Evolutionary conservation across 176 grass and related monocot genomes (phyloP).

Genomic region (Coix lacrymajobi): DNA sequence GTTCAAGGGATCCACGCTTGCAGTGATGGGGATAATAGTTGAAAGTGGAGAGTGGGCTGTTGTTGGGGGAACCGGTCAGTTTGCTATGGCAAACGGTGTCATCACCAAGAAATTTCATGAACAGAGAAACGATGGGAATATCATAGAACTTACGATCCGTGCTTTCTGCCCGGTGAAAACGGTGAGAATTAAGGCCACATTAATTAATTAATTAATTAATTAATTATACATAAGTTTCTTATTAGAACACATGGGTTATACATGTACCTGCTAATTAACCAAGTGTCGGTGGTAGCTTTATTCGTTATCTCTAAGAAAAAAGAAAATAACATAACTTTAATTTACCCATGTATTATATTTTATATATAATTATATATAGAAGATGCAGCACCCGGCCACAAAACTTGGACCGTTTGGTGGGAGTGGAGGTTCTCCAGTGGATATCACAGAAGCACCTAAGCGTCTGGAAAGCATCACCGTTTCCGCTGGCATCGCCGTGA

Average conservation of each 20-base stretch:
- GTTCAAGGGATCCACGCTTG: slow-evolving; percentile 3
- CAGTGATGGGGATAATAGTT: background rate
- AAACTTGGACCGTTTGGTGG: background rate
- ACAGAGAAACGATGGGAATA: background rate
- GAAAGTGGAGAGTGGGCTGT: background rate
- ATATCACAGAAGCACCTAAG: background rate
- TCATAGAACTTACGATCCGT: too few species aligned
- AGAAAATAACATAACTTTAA: too few species aligned
- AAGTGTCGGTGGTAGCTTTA: too few species aligned
- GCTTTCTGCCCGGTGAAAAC: too few species aligned
- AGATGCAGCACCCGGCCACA: background rate
- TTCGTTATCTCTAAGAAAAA: too few species aligned
- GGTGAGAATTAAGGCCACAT: too few species aligned
- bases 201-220: too few species aligned
- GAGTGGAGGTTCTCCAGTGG: background rate
- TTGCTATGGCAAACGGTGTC: background rate
- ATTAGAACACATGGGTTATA: too few species aligned
- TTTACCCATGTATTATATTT: too few species aligned
- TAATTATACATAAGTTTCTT: too few species aligned
- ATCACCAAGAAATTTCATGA: background rate
- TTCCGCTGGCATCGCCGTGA: background rate
- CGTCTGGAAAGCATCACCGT: background rate
- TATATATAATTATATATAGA: too few species aligned
- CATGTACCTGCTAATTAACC: too few species aligned
- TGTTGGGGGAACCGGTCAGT: background rate